Evolutionary conservation across 2,329 filamentous ascomycete genomes (phyloP).

Genomic region (Colletotrichum tropicicola): DNA sequence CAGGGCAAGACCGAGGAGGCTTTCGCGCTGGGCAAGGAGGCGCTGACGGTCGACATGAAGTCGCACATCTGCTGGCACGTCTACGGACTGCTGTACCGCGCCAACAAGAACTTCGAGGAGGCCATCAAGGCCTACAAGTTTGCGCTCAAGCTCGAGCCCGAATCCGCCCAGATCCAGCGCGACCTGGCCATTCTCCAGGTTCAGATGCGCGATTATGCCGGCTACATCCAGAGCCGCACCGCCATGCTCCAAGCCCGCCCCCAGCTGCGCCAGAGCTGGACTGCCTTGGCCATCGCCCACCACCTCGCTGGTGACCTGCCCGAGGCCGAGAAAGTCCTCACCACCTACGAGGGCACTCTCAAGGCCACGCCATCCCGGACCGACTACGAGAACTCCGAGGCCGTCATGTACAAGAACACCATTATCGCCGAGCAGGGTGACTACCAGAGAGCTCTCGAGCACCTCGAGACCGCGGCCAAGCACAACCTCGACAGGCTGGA

Average conservation of each 20-base stretch:
- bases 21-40: constrained; percentile 90
- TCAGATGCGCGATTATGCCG: constrained; percentile 95
- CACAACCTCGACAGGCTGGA: constrained; percentile 84
- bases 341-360: constrained; percentile 91
- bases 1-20: constrained; percentile 94
- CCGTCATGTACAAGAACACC: constrained; percentile 92
- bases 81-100: constrained; percentile 91
- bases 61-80: constrained; percentile 99
- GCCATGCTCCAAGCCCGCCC: constrained; percentile 89
- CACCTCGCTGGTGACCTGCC: constrained; percentile 87
- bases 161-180: constrained; percentile 91
- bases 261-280: constrained; percentile 91
- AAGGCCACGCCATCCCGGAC: constrained; percentile 80
- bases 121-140: constrained; percentile 99
- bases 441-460: constrained; percentile 82
- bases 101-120: constrained; percentile 97
- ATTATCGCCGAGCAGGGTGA: constrained; percentile 93
- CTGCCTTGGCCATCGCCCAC: constrained; percentile 91
- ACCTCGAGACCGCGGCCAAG: constrained; percentile 82
- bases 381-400: constrained; percentile 94
- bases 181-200: constrained; percentile 93
- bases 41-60: constrained; percentile 96
- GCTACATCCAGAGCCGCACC: constrained; percentile 89
- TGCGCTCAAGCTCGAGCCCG: constrained; percentile 91
- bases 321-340: constrained; percentile 90